Evolutionary conservation across 164 flowering plant species (phyloP).

Genomic region (Magnolia changhungtana): DNA sequence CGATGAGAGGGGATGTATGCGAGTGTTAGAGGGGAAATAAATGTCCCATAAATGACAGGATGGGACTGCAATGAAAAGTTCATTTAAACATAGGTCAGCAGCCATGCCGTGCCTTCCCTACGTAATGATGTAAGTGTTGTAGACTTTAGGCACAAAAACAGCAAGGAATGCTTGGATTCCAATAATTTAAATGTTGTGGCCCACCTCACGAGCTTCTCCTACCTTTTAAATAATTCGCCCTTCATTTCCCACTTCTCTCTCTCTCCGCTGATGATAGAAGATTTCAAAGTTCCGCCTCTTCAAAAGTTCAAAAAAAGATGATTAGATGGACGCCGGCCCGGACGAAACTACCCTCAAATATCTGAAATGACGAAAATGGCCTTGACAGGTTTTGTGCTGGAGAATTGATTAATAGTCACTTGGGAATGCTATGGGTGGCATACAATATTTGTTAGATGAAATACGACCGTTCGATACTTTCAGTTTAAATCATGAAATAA

Average conservation of each 20-base stretch:
- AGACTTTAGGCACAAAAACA: slow-evolving; percentile 9
- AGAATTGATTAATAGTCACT: too few relatives aligned
- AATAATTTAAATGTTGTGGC: slow-evolving; percentile 1
- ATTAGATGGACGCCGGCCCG: too few relatives aligned
- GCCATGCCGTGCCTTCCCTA: background rate
- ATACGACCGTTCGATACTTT: too few relatives aligned
- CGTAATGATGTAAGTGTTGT: slow-evolving; percentile 5
- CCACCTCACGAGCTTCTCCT: slow-evolving; percentile 8
- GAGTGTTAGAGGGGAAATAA: background rate
- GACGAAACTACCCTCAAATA: too few relatives aligned
- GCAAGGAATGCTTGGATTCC: slow-evolving; percentile 5
- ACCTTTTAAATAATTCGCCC: slow-evolving; percentile 1
- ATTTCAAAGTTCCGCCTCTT: background rate
- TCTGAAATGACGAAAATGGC: too few relatives aligned
- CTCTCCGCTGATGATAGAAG: background rate
- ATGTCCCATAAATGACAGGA: background rate
- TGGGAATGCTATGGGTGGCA: too few relatives aligned
- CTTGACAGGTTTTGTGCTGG: too few relatives aligned
- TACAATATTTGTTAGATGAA: too few relatives aligned
- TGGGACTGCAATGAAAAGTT: background rate
- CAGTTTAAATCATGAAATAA: too few relatives aligned
- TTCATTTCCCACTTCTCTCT: background rate
- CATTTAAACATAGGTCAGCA: background rate
- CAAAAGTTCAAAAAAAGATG: too few relatives aligned
- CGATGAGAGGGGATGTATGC: too few relatives aligned